These are phyloP conservation scores for Colletotrichum tanaceti DNA, from an alignment of 2,329 filamentous ascomycete genomes.

Conservation along the genomic window DNA sequence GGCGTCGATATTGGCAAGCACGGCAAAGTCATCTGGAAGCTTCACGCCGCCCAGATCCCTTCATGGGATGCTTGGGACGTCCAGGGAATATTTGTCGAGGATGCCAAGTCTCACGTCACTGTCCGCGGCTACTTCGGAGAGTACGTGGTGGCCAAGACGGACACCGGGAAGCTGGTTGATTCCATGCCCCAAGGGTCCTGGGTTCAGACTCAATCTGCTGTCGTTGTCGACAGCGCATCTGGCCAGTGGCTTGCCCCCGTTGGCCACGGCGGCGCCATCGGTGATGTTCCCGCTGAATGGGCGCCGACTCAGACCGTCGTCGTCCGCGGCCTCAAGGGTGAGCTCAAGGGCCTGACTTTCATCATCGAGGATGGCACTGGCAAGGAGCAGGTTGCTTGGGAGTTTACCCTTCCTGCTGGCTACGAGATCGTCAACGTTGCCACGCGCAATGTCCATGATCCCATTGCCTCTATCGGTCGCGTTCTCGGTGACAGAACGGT, in stretches of 20 bases:
- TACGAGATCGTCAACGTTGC: conserved; percentile 77
- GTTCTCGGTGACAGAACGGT: conserved; percentile 94
- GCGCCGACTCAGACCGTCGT: conserved; percentile 67
- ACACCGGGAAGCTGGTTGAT: conserved; percentile 64
- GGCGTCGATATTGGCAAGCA: conserved; percentile 81
- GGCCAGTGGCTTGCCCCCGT: conserved; percentile 68
- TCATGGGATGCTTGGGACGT: conserved; percentile 71
- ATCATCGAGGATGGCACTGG: conserved; percentile 55
- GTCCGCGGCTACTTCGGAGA: conserved; percentile 72
- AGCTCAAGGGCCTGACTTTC: conserved; percentile 68
- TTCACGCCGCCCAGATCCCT: conserved; percentile 69
- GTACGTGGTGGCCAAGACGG: conserved; percentile 66
- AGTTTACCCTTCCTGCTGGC: conserved; percentile 73
- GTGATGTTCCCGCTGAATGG: conserved; percentile 57
- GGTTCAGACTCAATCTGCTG: conserved; percentile 55
- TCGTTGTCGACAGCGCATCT: conserved; percentile 62
- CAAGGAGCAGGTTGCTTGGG: conserved; percentile 72
- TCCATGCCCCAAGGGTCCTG: conserved; percentile 54
- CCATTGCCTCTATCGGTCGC: conserved; percentile 92
- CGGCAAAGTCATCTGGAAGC: conserved; percentile 81
- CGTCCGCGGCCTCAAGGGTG: conserved; percentile 60
- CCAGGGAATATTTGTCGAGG: conserved; percentile 73
- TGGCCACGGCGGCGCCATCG: conserved; percentile 60
- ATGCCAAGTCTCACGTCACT: conserved; percentile 65
- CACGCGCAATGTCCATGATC: conserved; percentile 79